Evolutionary conservation across 1,284 basidiomycete species (phyloP).

Genomic region (Entoloma clypeatum): DNA sequence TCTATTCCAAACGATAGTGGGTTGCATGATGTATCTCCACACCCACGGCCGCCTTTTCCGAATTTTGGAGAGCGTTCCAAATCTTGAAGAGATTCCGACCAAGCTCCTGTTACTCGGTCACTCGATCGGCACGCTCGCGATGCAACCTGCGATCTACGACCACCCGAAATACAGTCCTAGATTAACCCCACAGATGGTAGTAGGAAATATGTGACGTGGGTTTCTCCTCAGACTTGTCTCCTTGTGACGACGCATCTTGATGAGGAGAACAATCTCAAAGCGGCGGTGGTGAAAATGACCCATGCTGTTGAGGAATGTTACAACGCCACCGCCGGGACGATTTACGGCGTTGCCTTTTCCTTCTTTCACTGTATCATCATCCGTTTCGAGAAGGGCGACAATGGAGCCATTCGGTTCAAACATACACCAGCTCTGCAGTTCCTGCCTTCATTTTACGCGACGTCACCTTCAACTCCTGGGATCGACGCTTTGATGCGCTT

Average conservation of each 20-base stretch:
- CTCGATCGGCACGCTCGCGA: neutral
- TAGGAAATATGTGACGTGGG: neutral
- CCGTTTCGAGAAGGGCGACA: neutral
- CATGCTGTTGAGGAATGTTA: neutral
- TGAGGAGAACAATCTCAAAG: conserved; percentile 3
- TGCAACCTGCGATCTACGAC: neutral
- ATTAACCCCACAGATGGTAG: neutral
- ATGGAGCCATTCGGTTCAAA: conserved; percentile 4
- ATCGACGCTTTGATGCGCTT: conserved; percentile 15
- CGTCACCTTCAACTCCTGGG: conserved; percentile 14
- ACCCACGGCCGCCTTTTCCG: neutral
- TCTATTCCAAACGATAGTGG: neutral
- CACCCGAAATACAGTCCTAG: neutral
- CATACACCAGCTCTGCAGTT: conserved; percentile 16
- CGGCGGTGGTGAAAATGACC: neutral
- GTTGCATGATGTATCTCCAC: neutral
- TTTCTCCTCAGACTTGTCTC: conserved; percentile 1
- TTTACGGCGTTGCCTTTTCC: conserved; percentile 2
- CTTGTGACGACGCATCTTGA: conserved; percentile 2
- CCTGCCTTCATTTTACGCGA: conserved; percentile 11
- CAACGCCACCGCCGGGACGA: neutral
- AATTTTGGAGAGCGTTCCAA: neutral
- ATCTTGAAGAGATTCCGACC: neutral
- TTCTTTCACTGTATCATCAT: conserved; percentile 6
- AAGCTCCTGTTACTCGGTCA: neutral